Conservation (phyloP, 371 early-diverging fungal genomes). For the Amoeboaphelidium occidentale region DNA sequence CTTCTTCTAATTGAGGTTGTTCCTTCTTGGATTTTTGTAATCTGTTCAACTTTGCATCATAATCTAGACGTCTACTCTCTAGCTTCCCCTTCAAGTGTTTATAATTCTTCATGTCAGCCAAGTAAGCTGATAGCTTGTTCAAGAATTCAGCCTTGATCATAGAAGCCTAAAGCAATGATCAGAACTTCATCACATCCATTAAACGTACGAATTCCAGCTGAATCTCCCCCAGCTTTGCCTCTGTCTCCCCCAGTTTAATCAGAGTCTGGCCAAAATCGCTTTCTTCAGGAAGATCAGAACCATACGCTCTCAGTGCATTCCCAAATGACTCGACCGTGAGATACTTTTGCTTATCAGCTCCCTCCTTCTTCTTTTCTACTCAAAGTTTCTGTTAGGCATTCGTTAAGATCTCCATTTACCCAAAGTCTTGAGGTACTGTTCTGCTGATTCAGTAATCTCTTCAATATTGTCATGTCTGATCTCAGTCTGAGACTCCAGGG, state of each 20-base stretch:
- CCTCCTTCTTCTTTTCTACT: background rate
- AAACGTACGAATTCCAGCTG: conserved; percentile 25
- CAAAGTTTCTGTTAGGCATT: background rate
- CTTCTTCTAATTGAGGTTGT: conserved; percentile 66
- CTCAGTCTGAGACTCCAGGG: conserved; percentile 17
- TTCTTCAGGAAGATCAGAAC: background rate
- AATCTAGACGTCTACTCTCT: conserved; percentile 63
- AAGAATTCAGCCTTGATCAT: conserved; percentile 17
- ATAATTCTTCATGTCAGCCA: conserved; percentile 32
- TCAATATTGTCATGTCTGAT: conserved; percentile 12
- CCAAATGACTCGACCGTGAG: background rate
- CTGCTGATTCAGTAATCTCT: conserved; percentile 7
- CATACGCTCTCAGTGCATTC: background rate
- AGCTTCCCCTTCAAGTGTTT: conserved; percentile 45
- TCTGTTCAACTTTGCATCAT: conserved; percentile 64
- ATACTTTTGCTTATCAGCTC: background rate
- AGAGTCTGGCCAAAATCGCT: conserved; percentile 17
- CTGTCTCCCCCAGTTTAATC: conserved; percentile 29
- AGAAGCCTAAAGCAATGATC: conserved; percentile 3
- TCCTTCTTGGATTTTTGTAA: conserved; percentile 70
- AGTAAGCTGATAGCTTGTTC: conserved; percentile 15
- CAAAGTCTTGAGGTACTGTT: conserved; percentile 11
- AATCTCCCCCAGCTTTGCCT: conserved; percentile 26
- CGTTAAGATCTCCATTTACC: conserved; percentile 2
- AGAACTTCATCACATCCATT: background rate